A percentile compares a stretch with the other conserved stretches of the same genome.
These are phyloP conservation scores for Corynascus novoguineensis DNA, from an alignment of 495 filamentous ascomycete genomes.

Conservation along the genomic window DNA sequence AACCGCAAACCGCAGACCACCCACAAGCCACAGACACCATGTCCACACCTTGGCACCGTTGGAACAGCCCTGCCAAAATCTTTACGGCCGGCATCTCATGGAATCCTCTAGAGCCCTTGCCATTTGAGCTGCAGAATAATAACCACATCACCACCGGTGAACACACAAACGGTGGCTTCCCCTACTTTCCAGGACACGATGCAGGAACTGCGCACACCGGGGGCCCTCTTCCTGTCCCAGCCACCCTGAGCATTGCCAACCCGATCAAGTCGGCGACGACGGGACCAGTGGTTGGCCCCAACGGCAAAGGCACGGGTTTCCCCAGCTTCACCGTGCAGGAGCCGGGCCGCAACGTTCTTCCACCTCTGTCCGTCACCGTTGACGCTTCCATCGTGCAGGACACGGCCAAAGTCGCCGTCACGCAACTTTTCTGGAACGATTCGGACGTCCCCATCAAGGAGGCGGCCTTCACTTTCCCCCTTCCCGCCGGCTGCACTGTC, in stretches of 20 bases:
- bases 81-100: constrained; percentile 12
- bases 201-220: too few species aligned
- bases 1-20: too few species aligned
- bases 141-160: neutral
- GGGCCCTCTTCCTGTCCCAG: too few species aligned
- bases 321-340: constrained; percentile 11
- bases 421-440: constrained; percentile 19
- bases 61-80: neutral
- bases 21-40: too few species aligned
- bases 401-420: constrained; percentile 13
- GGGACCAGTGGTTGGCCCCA: neutral
- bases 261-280: neutral
- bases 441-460: constrained; percentile 12
- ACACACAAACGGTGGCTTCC: too few species aligned
- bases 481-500: constrained; percentile 16
- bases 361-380: constrained; percentile 14
- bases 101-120: constrained; percentile 14
- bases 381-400: constrained; percentile 18
- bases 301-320: neutral
- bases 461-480: constrained; percentile 18
- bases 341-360: constrained; percentile 11
- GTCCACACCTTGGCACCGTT: too few species aligned
- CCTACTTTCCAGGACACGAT: too few species aligned
- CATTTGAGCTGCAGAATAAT: constrained; percentile 4
- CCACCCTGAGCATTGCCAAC: neutral